phyloP scores from a whole-genome alignment of 345 rosid genomes.

The Lagerstroemia speciosa region DNA sequence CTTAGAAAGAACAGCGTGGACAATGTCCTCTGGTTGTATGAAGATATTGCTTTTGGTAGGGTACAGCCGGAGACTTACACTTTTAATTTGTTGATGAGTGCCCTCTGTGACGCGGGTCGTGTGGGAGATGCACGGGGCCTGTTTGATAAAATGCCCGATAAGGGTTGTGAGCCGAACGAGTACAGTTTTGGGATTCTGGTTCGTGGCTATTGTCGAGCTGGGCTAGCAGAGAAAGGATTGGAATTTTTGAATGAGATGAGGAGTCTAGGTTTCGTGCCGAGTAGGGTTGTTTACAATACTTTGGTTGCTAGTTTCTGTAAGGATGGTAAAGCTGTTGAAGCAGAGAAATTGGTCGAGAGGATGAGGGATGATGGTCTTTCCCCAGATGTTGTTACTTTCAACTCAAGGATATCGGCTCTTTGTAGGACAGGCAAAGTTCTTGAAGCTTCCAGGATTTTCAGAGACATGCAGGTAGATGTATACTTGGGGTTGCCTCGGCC shows the following conservation, averaged over 20 bases:
- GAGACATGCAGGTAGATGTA: conserved; percentile 80
- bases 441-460: conserved; percentile 84
- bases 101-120: conserved; percentile 55
- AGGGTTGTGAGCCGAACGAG: conserved; percentile 72
- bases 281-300: conserved; percentile 71
- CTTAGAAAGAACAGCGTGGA: conserved; percentile 36
- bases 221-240: conserved; percentile 41
- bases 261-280: conserved; percentile 39
- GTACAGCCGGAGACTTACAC: conserved; percentile 72
- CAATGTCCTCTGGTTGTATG: conserved; percentile 57
- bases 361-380: conserved; percentile 66
- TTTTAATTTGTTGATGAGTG: conserved; percentile 59
- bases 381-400: conserved; percentile 82
- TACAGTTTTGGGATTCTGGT: conserved; percentile 74
- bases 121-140: conserved; percentile 57
- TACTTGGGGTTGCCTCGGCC: conserved; percentile 80
- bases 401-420: conserved; percentile 81
- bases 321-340: conserved; percentile 71
- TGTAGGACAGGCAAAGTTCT: conserved; percentile 58
- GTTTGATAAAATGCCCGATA: conserved; percentile 84
- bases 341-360: conserved; percentile 67
- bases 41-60: conserved; percentile 57
- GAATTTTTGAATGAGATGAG: conserved; percentile 53
- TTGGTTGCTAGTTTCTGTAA: conserved; percentile 68
- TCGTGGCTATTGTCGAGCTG: conserved; percentile 76